A percentile compares a stretch with the other conserved stretches of the same genome.
Evolutionary conservation across 1,284 basidiomycete species (phyloP).

Genomic region (Porogramme epimiltina): DNA sequence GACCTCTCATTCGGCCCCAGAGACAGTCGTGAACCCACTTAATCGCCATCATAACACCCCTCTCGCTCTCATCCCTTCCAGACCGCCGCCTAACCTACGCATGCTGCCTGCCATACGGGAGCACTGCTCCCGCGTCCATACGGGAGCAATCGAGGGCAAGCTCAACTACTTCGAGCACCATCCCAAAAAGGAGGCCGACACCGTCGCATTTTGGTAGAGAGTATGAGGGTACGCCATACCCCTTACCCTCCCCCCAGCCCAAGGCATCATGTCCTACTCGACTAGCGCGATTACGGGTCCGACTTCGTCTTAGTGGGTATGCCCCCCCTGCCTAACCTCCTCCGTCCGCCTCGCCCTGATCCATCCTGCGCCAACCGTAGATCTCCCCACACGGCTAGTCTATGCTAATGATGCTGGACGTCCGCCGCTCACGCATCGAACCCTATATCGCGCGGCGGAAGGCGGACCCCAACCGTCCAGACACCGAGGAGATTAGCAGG

Average conservation of each 20-base stretch:
- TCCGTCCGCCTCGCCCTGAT: neutral
- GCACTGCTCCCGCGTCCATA: slow-evolving; percentile 78
- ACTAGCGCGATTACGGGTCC: slow-evolving; percentile 80
- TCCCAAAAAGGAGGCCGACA: slow-evolving; percentile 69
- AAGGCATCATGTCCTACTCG: neutral
- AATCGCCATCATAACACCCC: slow-evolving; percentile 9
- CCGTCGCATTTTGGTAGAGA: slow-evolving; percentile 81
- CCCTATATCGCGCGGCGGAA: slow-evolving; percentile 63
- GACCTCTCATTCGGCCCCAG: no score
- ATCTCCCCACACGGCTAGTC: slow-evolving; percentile 92
- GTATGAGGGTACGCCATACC: slow-evolving; percentile 66
- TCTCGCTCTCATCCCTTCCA: slow-evolving; percentile 31
- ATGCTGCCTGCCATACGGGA: slow-evolving; percentile 89
- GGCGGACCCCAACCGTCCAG: slow-evolving; percentile 44
- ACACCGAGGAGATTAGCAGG: slow-evolving; percentile 64
- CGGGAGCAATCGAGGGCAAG: slow-evolving; percentile 71
- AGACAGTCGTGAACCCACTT: no score
- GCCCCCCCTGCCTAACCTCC: neutral
- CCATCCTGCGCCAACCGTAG: slow-evolving; percentile 34
- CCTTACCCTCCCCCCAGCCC: neutral
- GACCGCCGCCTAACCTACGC: slow-evolving; percentile 74
- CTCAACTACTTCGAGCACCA: slow-evolving; percentile 89
- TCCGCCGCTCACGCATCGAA: slow-evolving; percentile 61
- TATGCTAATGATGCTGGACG: slow-evolving; percentile 88
- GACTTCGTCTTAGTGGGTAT: slow-evolving; percentile 62